Evolutionary conservation across 345 rosid species (phyloP).

Genomic region (Lagerstroemia speciosa): DNA sequence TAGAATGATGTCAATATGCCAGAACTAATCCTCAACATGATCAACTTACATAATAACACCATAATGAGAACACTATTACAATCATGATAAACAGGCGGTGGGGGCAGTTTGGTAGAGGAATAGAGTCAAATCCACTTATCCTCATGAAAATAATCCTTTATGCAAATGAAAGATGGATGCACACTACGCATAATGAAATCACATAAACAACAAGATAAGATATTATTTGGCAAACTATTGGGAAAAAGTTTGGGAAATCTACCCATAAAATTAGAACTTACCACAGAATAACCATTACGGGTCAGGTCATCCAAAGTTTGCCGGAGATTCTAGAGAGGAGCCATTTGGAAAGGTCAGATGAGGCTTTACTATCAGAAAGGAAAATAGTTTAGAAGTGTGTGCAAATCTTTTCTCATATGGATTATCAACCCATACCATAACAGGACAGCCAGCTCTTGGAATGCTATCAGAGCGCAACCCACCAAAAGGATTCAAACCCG

Average conservation of each 20-base stretch:
- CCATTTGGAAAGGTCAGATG: background rate
- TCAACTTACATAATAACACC: background rate
- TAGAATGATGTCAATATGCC: background rate
- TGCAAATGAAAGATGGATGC: background rate
- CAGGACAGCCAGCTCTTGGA: conserved; percentile 97
- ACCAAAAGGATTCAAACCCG: conserved; percentile 96
- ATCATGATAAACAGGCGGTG: background rate
- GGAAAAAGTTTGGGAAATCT: background rate
- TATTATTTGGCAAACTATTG: background rate
- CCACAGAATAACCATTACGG: conserved; percentile 81
- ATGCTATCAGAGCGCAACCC: conserved; percentile 77
- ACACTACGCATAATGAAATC: background rate
- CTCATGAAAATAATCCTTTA: background rate
- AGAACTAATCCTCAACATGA: background rate
- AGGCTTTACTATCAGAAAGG: background rate
- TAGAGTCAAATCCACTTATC: background rate
- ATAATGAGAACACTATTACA: background rate
- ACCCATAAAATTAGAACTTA: conserved; percentile 22
- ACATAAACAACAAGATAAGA: background rate
- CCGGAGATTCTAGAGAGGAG: conserved; percentile 74
- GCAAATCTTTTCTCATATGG: background rate
- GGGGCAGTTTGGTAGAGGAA: background rate
- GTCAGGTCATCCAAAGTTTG: conserved; percentile 98
- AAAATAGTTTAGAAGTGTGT: background rate
- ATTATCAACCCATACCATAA: conserved; percentile 47